A percentile compares a stretch with the other conserved stretches of the same genome.
These are phyloP conservation scores for Myxozyma monticola DNA, from an alignment of 805 yeast genomes.

Conservation along the genomic window DNA sequence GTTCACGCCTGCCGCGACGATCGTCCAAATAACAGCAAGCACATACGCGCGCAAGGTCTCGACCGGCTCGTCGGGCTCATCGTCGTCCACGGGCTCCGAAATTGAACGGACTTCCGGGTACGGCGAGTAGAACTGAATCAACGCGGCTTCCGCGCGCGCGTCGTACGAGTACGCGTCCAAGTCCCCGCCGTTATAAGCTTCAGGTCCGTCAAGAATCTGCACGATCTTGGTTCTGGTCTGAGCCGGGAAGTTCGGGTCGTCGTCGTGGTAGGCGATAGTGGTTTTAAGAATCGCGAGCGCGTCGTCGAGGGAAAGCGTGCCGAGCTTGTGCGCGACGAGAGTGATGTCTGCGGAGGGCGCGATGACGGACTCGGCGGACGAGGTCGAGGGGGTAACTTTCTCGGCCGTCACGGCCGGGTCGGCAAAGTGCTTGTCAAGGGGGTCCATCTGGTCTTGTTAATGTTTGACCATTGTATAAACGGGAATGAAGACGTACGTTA, in stretches of 20 bases:
- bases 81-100: conserved; percentile 55
- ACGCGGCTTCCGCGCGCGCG: conserved; percentile 13
- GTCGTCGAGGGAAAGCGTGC: conserved; percentile 40
- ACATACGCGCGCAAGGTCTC: conserved; percentile 59
- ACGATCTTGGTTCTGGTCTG: conserved; percentile 41
- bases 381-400: neutral
- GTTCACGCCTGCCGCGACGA: conserved; percentile 32
- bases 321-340: conserved; percentile 44
- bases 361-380: neutral
- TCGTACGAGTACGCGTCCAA: conserved; percentile 16
- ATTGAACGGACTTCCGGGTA: conserved; percentile 68
- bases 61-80: conserved; percentile 46
- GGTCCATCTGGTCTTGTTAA: neutral
- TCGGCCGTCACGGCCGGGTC: neutral
- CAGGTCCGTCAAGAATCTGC: conserved; percentile 9
- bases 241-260: conserved; percentile 48
- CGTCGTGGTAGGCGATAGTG: conserved; percentile 43
- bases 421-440: neutral
- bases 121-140: conserved; percentile 39
- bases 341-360: neutral
- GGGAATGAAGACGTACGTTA: no score
- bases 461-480: neutral
- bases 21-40: conserved; percentile 39
- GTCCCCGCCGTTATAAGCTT: conserved; percentile 9
- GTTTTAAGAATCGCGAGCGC: conserved; percentile 42